phyloP scores from a whole-genome alignment of 331 rosid species.

The Pyracantha coccinea region DNA sequence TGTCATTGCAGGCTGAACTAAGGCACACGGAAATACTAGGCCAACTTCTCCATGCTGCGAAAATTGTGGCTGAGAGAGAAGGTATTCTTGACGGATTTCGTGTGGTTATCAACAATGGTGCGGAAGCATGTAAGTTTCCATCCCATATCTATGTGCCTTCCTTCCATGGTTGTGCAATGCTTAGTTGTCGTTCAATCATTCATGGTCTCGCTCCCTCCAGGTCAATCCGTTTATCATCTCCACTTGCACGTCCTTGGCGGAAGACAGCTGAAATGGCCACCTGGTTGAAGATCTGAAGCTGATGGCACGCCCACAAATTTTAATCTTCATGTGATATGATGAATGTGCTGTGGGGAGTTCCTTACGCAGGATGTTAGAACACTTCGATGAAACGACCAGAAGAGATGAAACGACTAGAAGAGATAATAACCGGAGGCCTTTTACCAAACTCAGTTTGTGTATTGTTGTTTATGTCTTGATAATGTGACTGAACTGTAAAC shows the following conservation, averaged over 20 bases:
- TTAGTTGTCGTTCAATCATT: neutral
- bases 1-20: constrained; percentile 46
- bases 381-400: too few species aligned
- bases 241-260: constrained; percentile 91
- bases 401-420: neutral
- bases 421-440: neutral
- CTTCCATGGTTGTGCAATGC: neutral
- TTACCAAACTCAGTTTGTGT: neutral
- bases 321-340: too few species aligned
- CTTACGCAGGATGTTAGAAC: too few species aligned
- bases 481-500: neutral
- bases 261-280: constrained; percentile 84
- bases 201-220: constrained; percentile 26
- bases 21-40: constrained; percentile 73
- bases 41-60: constrained; percentile 68
- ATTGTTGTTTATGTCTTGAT: neutral
- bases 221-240: constrained; percentile 87
- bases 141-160: neutral
- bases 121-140: constrained; percentile 52
- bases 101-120: constrained; percentile 76
- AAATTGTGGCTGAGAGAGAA: constrained; percentile 71
- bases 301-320: neutral
- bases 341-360: too few species aligned
- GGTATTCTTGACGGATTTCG: constrained; percentile 79
- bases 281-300: constrained; percentile 45